Conservation (phyloP, 2,329 filamentous ascomycete species). For the Beauveria caledonica region DNA sequence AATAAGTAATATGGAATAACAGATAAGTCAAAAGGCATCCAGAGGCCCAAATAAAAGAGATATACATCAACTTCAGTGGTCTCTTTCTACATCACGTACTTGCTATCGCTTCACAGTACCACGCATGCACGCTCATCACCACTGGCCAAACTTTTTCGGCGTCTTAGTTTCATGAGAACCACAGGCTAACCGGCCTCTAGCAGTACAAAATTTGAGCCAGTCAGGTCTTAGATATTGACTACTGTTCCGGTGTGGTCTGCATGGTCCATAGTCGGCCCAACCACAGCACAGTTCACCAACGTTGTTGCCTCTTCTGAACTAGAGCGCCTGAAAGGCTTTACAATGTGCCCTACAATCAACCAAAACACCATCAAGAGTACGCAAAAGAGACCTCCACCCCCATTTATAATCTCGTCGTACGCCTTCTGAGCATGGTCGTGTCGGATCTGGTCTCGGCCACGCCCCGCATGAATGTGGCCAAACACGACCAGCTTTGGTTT, state of each 20-base stretch:
- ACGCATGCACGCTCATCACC: too few relatives aligned
- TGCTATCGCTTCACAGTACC: too few relatives aligned
- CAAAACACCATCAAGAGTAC: background rate
- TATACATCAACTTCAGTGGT: too few relatives aligned
- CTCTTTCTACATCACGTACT: too few relatives aligned
- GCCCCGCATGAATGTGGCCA: constrained; percentile 29
- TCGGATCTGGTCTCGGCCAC: constrained; percentile 20
- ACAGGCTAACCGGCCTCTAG: too few relatives aligned
- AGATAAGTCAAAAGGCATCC: too few relatives aligned
- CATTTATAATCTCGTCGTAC: constrained; percentile 16
- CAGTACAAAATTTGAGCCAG: too few relatives aligned
- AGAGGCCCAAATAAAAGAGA: too few relatives aligned
- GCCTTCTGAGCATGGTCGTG: constrained; percentile 21
- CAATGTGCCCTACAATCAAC: background rate
- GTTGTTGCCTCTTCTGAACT: background rate
- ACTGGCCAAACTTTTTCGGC: too few relatives aligned
- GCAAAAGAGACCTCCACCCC: background rate
- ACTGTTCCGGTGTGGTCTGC: background rate
- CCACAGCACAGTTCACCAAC: constrained; percentile 3
- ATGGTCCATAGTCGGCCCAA: background rate
- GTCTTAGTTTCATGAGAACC: too few relatives aligned
- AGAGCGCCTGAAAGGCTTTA: background rate
- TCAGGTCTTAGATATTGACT: background rate
- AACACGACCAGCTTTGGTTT: constrained; percentile 29
- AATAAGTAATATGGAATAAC: too few relatives aligned